A percentile compares a stretch with the other conserved stretches of the same genome.
These are phyloP conservation scores for Elymus sibiricus DNA, from an alignment of 176 grass and related monocot genomes.

Conservation along the genomic window DNA sequence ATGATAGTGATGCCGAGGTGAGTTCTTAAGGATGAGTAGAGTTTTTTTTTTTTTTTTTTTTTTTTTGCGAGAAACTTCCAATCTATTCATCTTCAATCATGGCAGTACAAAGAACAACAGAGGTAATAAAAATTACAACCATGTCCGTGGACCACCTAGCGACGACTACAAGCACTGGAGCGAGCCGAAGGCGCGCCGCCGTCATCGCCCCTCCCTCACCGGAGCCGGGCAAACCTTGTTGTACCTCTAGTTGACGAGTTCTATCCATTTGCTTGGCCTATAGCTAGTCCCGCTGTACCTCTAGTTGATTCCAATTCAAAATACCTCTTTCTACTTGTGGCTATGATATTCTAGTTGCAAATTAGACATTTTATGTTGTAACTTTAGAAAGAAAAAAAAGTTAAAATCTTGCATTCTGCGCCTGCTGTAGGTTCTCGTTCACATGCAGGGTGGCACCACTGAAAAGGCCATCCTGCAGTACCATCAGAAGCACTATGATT, in stretches of 20 bases:
- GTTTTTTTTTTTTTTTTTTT: too few species aligned
- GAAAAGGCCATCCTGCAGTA: background rate
- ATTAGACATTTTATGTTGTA: background rate
- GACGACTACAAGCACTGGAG: too few species aligned
- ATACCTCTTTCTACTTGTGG: background rate
- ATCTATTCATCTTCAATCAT: too few species aligned
- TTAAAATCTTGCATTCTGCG: background rate
- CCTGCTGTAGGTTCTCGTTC: background rate
- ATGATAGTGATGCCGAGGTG: background rate
- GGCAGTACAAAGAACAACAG: too few species aligned
- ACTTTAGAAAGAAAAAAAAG: background rate
- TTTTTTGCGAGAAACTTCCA: too few species aligned
- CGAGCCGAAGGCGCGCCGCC: too few species aligned
- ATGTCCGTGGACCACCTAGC: too few species aligned
- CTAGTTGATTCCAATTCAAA: background rate
- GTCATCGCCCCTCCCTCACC: too few species aligned
- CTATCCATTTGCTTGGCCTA: background rate
- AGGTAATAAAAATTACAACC: too few species aligned
- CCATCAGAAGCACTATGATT: slow-evolving; percentile 19
- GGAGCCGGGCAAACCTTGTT: too few species aligned
- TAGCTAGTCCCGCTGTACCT: background rate
- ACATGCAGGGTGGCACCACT: background rate
- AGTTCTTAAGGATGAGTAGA: background rate
- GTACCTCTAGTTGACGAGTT: background rate
- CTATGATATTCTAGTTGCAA: background rate